These are phyloP conservation scores for Microbotryum lychnidis-dioicae DNA, from an alignment of 1,284 basidiomycete species.

Conservation along the genomic window DNA sequence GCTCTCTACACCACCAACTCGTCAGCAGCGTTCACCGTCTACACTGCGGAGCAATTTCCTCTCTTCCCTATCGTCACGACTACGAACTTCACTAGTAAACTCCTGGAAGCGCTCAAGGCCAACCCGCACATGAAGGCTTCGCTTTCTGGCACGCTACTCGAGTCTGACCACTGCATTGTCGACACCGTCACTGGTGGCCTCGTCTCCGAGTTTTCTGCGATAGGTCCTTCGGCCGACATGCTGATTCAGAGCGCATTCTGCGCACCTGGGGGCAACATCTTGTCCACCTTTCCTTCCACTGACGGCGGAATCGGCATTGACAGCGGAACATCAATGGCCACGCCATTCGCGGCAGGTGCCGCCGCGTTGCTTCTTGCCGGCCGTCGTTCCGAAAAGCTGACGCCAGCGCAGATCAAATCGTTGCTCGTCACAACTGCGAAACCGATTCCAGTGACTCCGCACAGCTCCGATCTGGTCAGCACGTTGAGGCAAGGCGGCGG, in stretches of 20 bases:
- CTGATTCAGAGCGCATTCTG: slow-evolving; percentile 52
- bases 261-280: slow-evolving; percentile 54
- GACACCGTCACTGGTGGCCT: slow-evolving; percentile 50
- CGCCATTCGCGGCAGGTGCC: slow-evolving; percentile 52
- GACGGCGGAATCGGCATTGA: slow-evolving; percentile 45
- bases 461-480: slow-evolving; percentile 38
- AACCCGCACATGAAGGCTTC: too few relatives aligned
- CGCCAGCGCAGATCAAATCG: slow-evolving; percentile 45
- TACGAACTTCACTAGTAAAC: too few relatives aligned
- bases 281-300: slow-evolving; percentile 52
- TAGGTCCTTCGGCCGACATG: slow-evolving; percentile 54
- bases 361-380: slow-evolving; percentile 56
- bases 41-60: too few relatives aligned
- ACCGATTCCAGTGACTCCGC: slow-evolving; percentile 47
- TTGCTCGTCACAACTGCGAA: slow-evolving; percentile 56
- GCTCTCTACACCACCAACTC: too few relatives aligned
- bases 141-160: too few relatives aligned
- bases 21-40: too few relatives aligned
- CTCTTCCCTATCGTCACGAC: too few relatives aligned
- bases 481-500: slow-evolving; percentile 44
- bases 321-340: slow-evolving; percentile 43
- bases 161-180: slow-evolving; percentile 31
- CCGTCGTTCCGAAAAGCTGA: slow-evolving; percentile 45
- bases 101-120: too few relatives aligned
- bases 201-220: slow-evolving; percentile 40